Evolutionary conservation across 495 filamentous ascomycete species (phyloP), one percentile per base, ranked within the genome.

Genomic region (Podospora conica): DNA sequence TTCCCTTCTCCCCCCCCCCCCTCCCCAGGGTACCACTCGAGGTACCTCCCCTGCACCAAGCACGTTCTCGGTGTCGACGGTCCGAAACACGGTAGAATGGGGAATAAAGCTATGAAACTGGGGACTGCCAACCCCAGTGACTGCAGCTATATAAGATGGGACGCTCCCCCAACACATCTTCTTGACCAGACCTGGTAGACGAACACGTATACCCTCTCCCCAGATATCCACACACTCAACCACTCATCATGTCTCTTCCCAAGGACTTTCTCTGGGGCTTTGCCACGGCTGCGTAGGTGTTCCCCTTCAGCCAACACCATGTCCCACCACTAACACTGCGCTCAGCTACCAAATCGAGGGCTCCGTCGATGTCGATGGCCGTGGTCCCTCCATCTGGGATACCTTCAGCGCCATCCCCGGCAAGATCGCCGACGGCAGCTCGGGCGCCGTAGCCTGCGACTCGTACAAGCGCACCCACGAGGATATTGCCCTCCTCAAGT

Each of bases 231-330:
- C 18, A 7, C 53, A 28, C 27, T 53, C 27, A 25, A 22, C 48
- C 25, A 54, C n/a, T 60, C 67, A 77, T 65, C 69, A 81, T 82
- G 80, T 82, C 80, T 73, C 81, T 93, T 64, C 88, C 87, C 55
- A 83, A 85, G 60, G 90, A 91, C 74, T 93, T 93, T 74, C 74
- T 90, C 66, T 93, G 91, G 90, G 90, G 90, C 62, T 94, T 90
- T 75, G 89, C 90, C 68, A 94, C 90, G 53, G 90, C 90, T 67
- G 83, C 85, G 88, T 90, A 73, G 77, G 82, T 82, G 66, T 65
- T 58, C 27, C 22, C 33, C 56, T 4, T 20, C n/a, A 23, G 20
- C 60, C 54, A 9, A 31, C 5, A 3, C 22, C 6, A 15, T 20
- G 60, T 21, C 22, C 27, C 33, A 12, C 11, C 12, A 25, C 53